phyloP scores from a whole-genome alignment of 257 asterid species.

The Knoxia roxburghii region DNA sequence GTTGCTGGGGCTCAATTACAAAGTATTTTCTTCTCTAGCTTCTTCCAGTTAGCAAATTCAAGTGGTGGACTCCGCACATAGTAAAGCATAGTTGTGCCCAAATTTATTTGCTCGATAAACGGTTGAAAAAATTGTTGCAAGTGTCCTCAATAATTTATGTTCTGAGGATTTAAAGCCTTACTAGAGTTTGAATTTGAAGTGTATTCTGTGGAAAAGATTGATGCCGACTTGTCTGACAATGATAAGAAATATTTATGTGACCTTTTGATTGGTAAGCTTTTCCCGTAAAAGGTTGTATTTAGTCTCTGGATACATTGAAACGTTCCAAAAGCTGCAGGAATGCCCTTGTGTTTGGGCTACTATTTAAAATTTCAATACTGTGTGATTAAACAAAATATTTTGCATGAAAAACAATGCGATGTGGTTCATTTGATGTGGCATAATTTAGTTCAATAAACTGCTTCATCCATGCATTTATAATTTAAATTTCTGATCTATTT shows the following conservation, averaged over 20 bases:
- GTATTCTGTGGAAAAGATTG: background rate
- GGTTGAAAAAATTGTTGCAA: background rate
- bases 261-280: background rate
- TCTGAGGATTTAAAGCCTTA: background rate
- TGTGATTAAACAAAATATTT: background rate
- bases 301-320: background rate
- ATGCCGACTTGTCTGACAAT: background rate
- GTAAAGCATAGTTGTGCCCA: background rate
- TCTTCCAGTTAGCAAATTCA: background rate
- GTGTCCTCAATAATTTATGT: background rate
- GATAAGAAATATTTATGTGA: background rate
- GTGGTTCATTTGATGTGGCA: too few relatives aligned
- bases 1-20: conserved; percentile 1
- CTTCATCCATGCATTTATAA: background rate
- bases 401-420: background rate
- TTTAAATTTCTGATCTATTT: background rate
- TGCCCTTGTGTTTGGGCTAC: background rate
- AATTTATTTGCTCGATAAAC: background rate
- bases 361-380: background rate
- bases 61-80: background rate
- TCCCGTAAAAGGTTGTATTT: background rate
- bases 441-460: background rate
- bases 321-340: background rate
- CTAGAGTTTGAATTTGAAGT: background rate
- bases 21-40: conserved; percentile 3